These are phyloP conservation scores for Byssoonygena ceratinophila DNA, from an alignment of 2,329 filamentous ascomycete genomes.

Conservation along the genomic window DNA sequence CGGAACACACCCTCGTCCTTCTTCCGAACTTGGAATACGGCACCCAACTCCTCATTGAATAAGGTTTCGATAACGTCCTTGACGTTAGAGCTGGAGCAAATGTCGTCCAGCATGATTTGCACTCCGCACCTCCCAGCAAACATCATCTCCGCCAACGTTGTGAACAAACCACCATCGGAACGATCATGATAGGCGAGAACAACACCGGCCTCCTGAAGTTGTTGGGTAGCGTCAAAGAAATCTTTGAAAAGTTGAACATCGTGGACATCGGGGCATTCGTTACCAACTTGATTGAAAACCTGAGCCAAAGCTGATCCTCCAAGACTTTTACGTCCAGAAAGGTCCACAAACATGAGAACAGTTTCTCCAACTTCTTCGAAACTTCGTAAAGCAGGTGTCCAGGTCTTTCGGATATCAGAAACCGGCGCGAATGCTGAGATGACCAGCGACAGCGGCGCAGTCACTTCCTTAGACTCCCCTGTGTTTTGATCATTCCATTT, in stretches of 20 bases:
- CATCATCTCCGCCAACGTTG: conserved; percentile 92
- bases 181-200: conserved; percentile 92
- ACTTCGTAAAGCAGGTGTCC: conserved; percentile 80
- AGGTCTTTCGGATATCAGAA: conserved; percentile 70
- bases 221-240: conserved; percentile 77
- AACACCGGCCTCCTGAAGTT: conserved; percentile 54
- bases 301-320: conserved; percentile 89
- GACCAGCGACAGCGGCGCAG: conserved; percentile 79
- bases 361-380: conserved; percentile 82
- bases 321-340: conserved; percentile 71
- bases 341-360: conserved; percentile 79
- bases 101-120: conserved; percentile 69
- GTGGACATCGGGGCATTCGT: conserved; percentile 75
- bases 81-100: conserved; percentile 48
- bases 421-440: conserved; percentile 86
- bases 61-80: conserved; percentile 62
- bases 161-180: conserved; percentile 85
- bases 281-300: conserved; percentile 73
- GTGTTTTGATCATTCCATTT: conserved; percentile 69
- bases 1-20: conserved; percentile 75
- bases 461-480: conserved; percentile 68
- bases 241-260: conserved; percentile 72
- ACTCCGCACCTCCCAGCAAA: conserved; percentile 87
- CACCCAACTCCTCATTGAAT: conserved; percentile 94
- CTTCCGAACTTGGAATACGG: conserved; percentile 88